Conservation (phyloP, 1,139 yeast genomes). For the Nadsonia commutata region DNA sequence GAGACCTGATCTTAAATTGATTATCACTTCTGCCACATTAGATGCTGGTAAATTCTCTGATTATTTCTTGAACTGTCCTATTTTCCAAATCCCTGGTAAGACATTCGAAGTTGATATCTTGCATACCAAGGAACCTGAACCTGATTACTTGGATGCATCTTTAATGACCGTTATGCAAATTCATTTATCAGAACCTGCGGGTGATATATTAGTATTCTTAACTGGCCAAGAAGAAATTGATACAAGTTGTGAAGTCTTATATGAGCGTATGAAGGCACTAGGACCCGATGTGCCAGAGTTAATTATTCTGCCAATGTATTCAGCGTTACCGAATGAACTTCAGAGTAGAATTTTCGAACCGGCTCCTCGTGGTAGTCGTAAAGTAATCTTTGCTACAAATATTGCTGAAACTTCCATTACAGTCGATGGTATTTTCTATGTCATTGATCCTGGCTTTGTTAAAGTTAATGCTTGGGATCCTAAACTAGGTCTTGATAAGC, state of each 20-base stretch:
- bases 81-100: slow-evolving; percentile 73
- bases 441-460: slow-evolving; percentile 70
- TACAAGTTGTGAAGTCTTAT: slow-evolving; percentile 65
- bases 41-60: slow-evolving; percentile 71
- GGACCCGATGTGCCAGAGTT: slow-evolving; percentile 54
- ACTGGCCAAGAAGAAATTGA: slow-evolving; percentile 94
- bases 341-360: slow-evolving; percentile 63
- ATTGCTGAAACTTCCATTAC: slow-evolving; percentile 76
- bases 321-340: slow-evolving; percentile 62
- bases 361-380: slow-evolving; percentile 54
- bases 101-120: slow-evolving; percentile 77
- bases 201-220: slow-evolving; percentile 72
- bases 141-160: slow-evolving; percentile 73
- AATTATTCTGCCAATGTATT: slow-evolving; percentile 74
- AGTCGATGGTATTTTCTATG: slow-evolving; percentile 64
- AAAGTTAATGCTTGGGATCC: slow-evolving; percentile 67
- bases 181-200: slow-evolving; percentile 61
- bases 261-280: slow-evolving; percentile 49
- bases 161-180: slow-evolving; percentile 72
- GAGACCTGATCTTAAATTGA: slow-evolving; percentile 63
- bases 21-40: slow-evolving; percentile 85
- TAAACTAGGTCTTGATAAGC: slow-evolving; percentile 61
- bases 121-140: slow-evolving; percentile 67
- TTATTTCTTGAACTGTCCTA: slow-evolving; percentile 68
- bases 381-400: slow-evolving; percentile 65